These are phyloP conservation scores for Galerina sulciceps DNA, from an alignment of 768 basidiomycete genomes.

Conservation along the genomic window DNA sequence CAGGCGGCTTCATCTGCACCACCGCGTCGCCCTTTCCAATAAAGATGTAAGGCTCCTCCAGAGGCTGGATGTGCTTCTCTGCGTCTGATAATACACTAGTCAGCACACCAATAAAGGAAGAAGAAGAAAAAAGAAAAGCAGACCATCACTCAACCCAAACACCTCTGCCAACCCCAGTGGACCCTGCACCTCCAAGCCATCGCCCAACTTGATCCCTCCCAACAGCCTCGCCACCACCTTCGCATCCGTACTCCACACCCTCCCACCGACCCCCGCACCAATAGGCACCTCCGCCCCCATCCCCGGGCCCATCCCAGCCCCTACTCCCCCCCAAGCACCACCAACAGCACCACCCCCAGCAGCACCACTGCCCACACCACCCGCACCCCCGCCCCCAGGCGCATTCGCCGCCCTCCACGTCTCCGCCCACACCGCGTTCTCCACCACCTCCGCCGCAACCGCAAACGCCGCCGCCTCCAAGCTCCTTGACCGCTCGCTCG, in stretches of 20 bases:
- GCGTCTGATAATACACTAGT: background rate
- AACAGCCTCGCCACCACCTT: constrained; percentile 47
- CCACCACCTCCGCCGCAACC: constrained; percentile 71
- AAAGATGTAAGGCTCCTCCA: constrained; percentile 63
- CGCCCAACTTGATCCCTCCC: constrained; percentile 31
- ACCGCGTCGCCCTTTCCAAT: constrained; percentile 71
- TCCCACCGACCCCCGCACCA: constrained; percentile 23
- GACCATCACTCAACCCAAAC: constrained; percentile 41
- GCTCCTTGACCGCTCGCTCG: constrained; percentile 67
- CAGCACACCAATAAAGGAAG: background rate
- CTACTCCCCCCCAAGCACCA: background rate
- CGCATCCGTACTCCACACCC: constrained; percentile 67
- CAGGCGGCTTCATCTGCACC: constrained; percentile 71
- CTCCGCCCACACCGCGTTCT: constrained; percentile 72
- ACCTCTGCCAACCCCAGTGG: constrained; percentile 48
- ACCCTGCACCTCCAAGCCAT: constrained; percentile 31
- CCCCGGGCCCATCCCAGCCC: background rate
- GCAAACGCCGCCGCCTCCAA: constrained; percentile 70
- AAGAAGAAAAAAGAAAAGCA: background rate
- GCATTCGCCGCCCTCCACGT: constrained; percentile 56
- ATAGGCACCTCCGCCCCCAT: background rate
- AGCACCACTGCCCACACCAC: background rate
- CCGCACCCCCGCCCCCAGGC: constrained; percentile 13
- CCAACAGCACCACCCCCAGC: background rate
- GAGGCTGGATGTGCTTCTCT: constrained; percentile 20